These are phyloP conservation scores for Globisporangium spiculum DNA, from an alignment of 352 stramenopile genomes.

Conservation along the genomic window DNA sequence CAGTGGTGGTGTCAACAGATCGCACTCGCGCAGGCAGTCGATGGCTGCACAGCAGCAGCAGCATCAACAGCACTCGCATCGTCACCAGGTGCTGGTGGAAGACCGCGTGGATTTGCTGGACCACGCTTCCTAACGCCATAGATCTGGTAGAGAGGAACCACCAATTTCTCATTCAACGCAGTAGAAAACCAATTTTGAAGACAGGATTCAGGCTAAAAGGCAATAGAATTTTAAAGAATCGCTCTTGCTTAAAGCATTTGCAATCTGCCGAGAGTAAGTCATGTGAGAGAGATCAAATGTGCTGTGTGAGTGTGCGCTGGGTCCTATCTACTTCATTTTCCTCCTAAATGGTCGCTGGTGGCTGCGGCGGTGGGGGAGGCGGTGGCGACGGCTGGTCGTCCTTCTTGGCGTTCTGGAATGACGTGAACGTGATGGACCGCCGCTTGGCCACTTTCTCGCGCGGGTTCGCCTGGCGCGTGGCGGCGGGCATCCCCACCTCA, in stretches of 20 bases:
- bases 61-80: slow-evolving; percentile 1
- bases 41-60: slow-evolving; percentile 1
- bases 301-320: not conserved
- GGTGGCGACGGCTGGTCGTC: slow-evolving; percentile 11
- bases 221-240: not conserved
- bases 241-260: not conserved
- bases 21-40: slow-evolving; percentile 12
- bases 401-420: slow-evolving; percentile 37
- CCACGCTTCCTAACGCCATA: not conserved
- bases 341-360: slow-evolving; percentile 12
- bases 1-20: not conserved
- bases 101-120: slow-evolving; percentile 8
- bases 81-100: not conserved
- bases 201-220: not conserved
- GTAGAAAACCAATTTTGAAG: slow-evolving; percentile 9
- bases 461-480: slow-evolving; percentile 44
- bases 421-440: slow-evolving; percentile 77
- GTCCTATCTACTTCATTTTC: not conserved
- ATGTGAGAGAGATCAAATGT: not conserved
- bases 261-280: not conserved
- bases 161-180: not conserved
- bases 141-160: not conserved
- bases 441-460: slow-evolving; percentile 52
- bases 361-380: not conserved
- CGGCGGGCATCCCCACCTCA: slow-evolving; percentile 61